Evolutionary conservation across 179 eudicot species (phyloP), one percentile per base, ranked within the genome.

Genomic region (Nepenthes alata): DNA sequence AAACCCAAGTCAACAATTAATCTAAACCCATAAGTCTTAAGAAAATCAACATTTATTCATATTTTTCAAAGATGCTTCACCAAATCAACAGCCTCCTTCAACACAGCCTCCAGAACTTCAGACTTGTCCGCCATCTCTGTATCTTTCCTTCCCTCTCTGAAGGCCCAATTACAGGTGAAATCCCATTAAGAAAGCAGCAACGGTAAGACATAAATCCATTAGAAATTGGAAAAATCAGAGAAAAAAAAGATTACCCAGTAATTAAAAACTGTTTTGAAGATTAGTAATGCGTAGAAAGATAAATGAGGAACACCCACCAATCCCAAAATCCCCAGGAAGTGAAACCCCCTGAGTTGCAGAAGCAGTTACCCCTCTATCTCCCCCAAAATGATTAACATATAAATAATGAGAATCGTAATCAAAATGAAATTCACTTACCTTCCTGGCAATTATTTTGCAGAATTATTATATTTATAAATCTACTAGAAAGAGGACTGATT

Each of bases 41-140:
- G 55, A 14, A 13, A 54, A 61, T 4, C 53, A 38, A 34, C 47
- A 60, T 57, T 57, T 50, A 12, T 41, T 2, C 44, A 54, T 13
- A 4, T 5, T 5, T 12, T 5, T 0, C 37, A 62, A 59, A 81
- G 87, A 84, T 82, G 75, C 74, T 57, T 78, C 83, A 89, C 97
- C 97, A 89, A 87, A 87, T 89, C 97, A 67, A 89, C 95, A 66
- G 85, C 84, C 70, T 89, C 97, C 73, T 89, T 89, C 66, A 89
- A 36, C 37, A 89, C 95, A 59, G 89, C 91, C 57, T 89, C 95
- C 14, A 89, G 74, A 80, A 74, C 85, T 77, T 87, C 88, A 77
- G 89, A 58, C 65, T 91, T 78, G n/a, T 89, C 93, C 37, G 41
- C 89, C 91, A 87, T 86, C 70, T 72, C 48, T 68, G 37, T 55